phyloP scores from a whole-genome alignment of 176 grass and related monocot genomes.

The Puccinellia tenuiflora region DNA sequence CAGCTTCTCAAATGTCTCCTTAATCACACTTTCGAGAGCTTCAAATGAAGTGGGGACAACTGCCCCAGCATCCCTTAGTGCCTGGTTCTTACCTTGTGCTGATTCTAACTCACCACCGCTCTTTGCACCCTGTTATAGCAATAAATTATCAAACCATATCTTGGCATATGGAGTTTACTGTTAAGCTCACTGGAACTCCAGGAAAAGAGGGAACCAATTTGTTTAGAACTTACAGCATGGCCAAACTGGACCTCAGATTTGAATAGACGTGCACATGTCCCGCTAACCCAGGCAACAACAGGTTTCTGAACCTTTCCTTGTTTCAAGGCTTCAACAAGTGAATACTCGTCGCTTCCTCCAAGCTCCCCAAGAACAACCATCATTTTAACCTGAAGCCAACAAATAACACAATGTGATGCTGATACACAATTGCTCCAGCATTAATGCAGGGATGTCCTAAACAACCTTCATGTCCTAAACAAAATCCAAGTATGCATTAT shows the following conservation, averaged over 20 bases:
- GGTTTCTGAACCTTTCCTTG: conserved; percentile 97
- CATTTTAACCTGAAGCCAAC: conserved; percentile 84
- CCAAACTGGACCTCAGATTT: conserved; percentile 99
- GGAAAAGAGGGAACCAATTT: neutral
- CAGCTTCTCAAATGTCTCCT: conserved; percentile 86
- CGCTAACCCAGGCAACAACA: conserved; percentile 98
- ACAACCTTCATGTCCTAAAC: neutral
- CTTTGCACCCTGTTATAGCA: conserved; percentile 72
- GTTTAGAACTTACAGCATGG: conserved; percentile 74
- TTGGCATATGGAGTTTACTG: neutral
- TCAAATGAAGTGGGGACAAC: conserved; percentile 96
- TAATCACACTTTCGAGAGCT: conserved; percentile 81
- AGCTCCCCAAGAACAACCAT: conserved; percentile 98
- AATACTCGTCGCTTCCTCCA: conserved; percentile 92
- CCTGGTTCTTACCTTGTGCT: conserved; percentile 91
- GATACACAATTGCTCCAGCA: conserved; percentile 11
- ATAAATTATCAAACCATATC: conserved; percentile 27
- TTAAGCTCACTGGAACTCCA: conserved; percentile 11
- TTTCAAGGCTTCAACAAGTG: conserved; percentile 92
- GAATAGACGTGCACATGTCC: conserved; percentile 86
- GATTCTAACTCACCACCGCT: conserved; percentile 98
- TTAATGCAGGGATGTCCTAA: neutral
- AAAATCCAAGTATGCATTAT: no score
- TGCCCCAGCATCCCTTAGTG: conserved; percentile 87
- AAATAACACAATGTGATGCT: conserved; percentile 16